Conservation (phyloP, 495 filamentous ascomycete species). For the Aspergillus hancockii region DNA sequence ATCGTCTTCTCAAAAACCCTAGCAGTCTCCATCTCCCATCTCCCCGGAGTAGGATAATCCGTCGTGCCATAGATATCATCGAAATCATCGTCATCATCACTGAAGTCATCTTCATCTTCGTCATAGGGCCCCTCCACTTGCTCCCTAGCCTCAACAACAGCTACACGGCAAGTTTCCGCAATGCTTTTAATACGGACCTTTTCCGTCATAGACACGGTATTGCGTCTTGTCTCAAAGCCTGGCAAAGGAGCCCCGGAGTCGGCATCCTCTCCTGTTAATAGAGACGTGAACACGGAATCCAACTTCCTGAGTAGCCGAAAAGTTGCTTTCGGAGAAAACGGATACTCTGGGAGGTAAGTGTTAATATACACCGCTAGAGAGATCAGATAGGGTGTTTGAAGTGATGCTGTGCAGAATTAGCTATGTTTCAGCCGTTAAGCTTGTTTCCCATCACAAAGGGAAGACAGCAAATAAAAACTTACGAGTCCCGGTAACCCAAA, state of each 20-base stretch:
- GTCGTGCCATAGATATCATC: constrained; percentile 30
- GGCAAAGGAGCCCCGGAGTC: constrained; percentile 65
- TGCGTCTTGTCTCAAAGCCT: constrained; percentile 56
- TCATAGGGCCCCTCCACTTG: constrained; percentile 39
- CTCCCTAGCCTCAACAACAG: constrained; percentile 56
- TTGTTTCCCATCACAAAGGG: neutral
- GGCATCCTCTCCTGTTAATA: constrained; percentile 66
- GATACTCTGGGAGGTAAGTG: constrained; percentile 65
- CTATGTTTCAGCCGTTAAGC: constrained; percentile 1
- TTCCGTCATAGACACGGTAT: constrained; percentile 61
- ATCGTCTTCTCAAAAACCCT: constrained; percentile 79
- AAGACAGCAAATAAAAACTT: constrained; percentile 33
- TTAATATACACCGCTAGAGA: constrained; percentile 70
- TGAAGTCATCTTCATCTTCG: constrained; percentile 37
- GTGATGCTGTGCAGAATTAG: constrained; percentile 52
- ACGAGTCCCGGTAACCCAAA: constrained; percentile 87
- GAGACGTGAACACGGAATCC: constrained; percentile 71
- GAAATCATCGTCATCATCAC: constrained; percentile 30
- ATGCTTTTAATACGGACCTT: constrained; percentile 81
- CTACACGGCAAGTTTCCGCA: constrained; percentile 67
- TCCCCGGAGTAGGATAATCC: constrained; percentile 24
- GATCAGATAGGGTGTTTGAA: constrained; percentile 83
- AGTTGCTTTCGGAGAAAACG: constrained; percentile 62
- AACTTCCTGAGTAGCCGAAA: constrained; percentile 73
- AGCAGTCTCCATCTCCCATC: constrained; percentile 67